phyloP scores from a whole-genome alignment of 768 basidiomycete species.

The Rubroboletus satanas region DNA sequence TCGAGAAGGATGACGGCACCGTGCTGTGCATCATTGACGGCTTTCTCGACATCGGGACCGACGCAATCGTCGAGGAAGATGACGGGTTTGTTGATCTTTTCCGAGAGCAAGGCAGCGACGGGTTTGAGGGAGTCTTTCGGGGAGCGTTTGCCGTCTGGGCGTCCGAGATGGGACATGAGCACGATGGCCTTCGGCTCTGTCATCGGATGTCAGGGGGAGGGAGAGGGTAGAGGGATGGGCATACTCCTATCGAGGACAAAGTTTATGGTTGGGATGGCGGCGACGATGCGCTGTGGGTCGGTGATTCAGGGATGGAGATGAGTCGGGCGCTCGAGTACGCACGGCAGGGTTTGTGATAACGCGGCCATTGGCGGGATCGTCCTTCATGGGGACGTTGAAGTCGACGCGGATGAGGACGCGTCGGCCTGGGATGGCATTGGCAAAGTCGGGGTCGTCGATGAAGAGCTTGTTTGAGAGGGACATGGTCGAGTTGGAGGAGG shows the following conservation, averaged over 20 bases:
- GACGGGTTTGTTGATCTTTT: conserved; percentile 51
- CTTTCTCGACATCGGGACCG: conserved; percentile 77
- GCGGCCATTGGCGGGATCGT: conserved; percentile 61
- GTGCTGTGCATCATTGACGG: conserved; percentile 52
- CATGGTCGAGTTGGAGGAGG: conserved; percentile 47
- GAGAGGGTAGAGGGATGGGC: background rate
- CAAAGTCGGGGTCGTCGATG: conserved; percentile 70
- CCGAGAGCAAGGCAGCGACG: conserved; percentile 64
- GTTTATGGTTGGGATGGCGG: conserved; percentile 91
- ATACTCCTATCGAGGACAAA: conserved; percentile 85
- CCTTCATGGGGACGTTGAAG: conserved; percentile 92
- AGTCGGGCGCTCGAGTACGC: conserved; percentile 34
- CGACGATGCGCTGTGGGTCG: conserved; percentile 80
- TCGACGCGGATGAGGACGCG: conserved; percentile 93
- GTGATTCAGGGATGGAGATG: conserved; percentile 5
- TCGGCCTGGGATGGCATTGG: conserved; percentile 67
- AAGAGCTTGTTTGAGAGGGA: conserved; percentile 93
- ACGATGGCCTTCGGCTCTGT: conserved; percentile 77
- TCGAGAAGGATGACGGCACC: conserved; percentile 89
- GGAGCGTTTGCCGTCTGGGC: conserved; percentile 89
- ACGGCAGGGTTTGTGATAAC: conserved; percentile 98
- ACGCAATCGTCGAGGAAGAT: conserved; percentile 84
- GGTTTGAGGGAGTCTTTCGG: conserved; percentile 89
- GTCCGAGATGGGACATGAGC: conserved; percentile 97
- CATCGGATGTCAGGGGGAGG: background rate